Evolutionary conservation across 805 yeast genomes (phyloP).

Genomic region (Saccharomycopsis olivae): DNA sequence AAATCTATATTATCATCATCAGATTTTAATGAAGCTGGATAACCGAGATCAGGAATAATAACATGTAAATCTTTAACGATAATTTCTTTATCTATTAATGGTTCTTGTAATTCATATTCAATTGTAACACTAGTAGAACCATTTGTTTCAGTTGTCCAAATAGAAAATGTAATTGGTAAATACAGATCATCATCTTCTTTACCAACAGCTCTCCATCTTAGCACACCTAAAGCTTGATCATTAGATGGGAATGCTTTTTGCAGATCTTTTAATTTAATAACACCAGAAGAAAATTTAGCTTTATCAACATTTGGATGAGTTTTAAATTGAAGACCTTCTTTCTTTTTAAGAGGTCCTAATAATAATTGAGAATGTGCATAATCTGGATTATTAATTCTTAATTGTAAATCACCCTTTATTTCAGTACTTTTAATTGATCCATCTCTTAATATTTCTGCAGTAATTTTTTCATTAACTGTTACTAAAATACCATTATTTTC

Average conservation of each 20-base stretch:
- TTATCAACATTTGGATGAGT: conserved; percentile 96
- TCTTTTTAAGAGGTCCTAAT: conserved; percentile 36
- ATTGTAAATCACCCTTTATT: conserved; percentile 81
- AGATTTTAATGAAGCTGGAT: conserved; percentile 40
- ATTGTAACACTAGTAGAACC: conserved; percentile 65
- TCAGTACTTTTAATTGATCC: conserved; percentile 65
- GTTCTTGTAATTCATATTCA: conserved; percentile 68
- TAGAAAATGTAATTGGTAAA: conserved; percentile 64
- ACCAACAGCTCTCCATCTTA: conserved; percentile 81
- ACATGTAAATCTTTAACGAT: conserved; percentile 29
- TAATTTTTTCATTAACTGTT: conserved; percentile 63
- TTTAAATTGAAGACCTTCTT: conserved; percentile 59
- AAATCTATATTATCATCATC: conserved; percentile 39
- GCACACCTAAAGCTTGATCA: conserved; percentile 81
- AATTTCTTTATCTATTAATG: conserved; percentile 34
- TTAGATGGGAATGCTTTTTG: conserved; percentile 81
- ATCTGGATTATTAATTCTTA: conserved; percentile 72
- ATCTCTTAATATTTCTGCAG: conserved; percentile 74
- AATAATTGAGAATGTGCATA: conserved; percentile 57
- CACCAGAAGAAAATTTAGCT: conserved; percentile 45
- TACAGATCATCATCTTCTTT: conserved; percentile 42
- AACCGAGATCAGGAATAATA: conserved; percentile 54
- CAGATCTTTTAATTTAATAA: conserved; percentile 68
- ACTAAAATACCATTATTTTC: conserved; percentile 72
- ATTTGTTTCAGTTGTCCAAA: conserved; percentile 67